These are phyloP conservation scores for Vigna nakashimae DNA, from an alignment of 306 rosid genomes.

Conservation along the genomic window DNA sequence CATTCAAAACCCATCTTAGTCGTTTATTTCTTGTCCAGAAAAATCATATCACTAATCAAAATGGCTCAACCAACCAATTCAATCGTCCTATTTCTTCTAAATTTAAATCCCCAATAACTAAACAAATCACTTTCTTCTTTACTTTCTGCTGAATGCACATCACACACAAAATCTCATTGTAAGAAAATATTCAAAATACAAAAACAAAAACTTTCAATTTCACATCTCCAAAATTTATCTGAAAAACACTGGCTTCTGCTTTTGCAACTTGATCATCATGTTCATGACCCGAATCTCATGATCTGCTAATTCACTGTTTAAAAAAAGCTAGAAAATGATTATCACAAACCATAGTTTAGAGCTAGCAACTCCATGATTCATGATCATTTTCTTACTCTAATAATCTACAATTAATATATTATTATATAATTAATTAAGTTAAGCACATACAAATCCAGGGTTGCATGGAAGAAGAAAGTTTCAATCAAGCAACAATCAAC, in stretches of 20 bases:
- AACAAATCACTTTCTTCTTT: neutral
- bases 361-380: neutral
- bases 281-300: neutral
- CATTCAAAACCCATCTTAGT: conserved; percentile 42
- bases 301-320: neutral
- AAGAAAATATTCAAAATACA: no score
- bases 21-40: conserved; percentile 32
- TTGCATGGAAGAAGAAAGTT: conserved; percentile 4
- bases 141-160: conserved; percentile 2
- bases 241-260: neutral
- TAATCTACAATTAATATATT: neutral
- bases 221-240: neutral
- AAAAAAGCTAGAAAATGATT: neutral
- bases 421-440: neutral
- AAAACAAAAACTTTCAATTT: neutral
- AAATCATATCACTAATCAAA: no score
- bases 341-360: neutral
- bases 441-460: conserved; percentile 18
- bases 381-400: neutral
- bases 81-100: neutral
- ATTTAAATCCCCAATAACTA: neutral
- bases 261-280: neutral
- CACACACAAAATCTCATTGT: neutral
- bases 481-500: conserved; percentile 14
- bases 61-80: neutral